Conservation (phyloP, 345 rosid genomes). For the Populus tremula region DNA sequence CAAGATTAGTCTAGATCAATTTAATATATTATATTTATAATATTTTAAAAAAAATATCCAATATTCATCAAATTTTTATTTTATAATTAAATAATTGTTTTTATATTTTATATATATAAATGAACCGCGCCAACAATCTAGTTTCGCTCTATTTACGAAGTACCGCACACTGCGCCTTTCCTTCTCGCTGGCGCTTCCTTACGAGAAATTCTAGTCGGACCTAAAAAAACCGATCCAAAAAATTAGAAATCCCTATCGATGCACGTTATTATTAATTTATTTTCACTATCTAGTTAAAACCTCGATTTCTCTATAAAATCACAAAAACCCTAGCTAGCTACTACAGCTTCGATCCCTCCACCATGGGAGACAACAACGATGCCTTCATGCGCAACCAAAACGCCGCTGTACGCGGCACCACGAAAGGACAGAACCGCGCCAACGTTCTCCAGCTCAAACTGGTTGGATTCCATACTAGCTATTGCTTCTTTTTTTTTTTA, state of each 20-base stretch:
- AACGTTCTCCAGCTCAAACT: slow-evolving; percentile 95
- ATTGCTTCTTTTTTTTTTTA: neutral
- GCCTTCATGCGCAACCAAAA: slow-evolving; percentile 83
- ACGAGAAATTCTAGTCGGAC: neutral
- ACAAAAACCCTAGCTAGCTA: slow-evolving; percentile 32
- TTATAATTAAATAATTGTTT: too few relatives aligned
- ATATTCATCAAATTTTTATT: too few relatives aligned
- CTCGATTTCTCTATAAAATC: neutral
- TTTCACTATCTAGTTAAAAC: neutral
- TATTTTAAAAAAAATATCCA: too few relatives aligned
- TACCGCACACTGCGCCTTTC: neutral
- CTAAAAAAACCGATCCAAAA: neutral
- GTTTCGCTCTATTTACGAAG: neutral
- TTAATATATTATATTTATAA: too few relatives aligned
- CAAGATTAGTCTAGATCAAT: too few relatives aligned
- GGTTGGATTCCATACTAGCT: slow-evolving; percentile 32
- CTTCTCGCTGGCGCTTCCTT: neutral
- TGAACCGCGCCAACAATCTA: too few relatives aligned
- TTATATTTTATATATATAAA: too few relatives aligned
- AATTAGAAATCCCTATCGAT: neutral
- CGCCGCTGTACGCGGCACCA: slow-evolving; percentile 76
- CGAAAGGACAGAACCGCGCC: slow-evolving; percentile 86
- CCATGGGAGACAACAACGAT: slow-evolving; percentile 75
- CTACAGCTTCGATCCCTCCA: slow-evolving; percentile 15
- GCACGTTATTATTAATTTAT: neutral